Base-by-base conservation (phyloP, 2,329 filamentous ascomycete species). In the Phyllosticta capitalensis region DNA sequence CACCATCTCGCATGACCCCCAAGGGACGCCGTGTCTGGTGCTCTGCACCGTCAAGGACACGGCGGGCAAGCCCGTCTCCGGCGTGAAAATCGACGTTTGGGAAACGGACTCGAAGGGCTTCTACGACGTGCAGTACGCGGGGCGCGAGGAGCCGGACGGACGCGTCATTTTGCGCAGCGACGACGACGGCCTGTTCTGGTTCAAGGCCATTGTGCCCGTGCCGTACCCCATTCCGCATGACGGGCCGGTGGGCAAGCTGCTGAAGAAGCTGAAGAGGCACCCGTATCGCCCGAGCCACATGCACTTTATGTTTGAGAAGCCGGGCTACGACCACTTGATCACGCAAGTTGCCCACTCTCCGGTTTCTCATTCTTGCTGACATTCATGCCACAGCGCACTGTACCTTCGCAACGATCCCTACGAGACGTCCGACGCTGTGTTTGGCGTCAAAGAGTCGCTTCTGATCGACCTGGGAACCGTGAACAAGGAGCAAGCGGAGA, bases 291-390 rank as follows among this genome's bases (percentile, higher is more conserved):
- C 89, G 1, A 83, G 85, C 20, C 89, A 94, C 72, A 82, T 92
- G 79, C 89, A 94, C 72, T 94, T 94, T 67, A 94, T 95, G 88
- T 91, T 95, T 74, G 83, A 86, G 69, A 91, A 90, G 77, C 72
- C 79, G 33, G 88, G 88, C 0, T 91, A 83, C 75, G 90, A 95
- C 76, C 83, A 87, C 69, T 74, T 95, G 66, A 87, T 94, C 68
- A 95, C 90, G 88, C 92, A 78, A 64, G 85, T 84, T 9, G 24
- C 38, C 48, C 60, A 14, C 55, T 21, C 19, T 22, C 19, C 24
- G 9, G 3, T n/a, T 20, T 9, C 14, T 38, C 48, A 30, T 12
- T 19, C 21, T 26, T 21, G 26, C 54, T 55, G n/a, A 55, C 38
- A 9, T n/a, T 5, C 9, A 22, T 0, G 21, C 1, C 38, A 17